These are phyloP conservation scores for Bryum argenteum DNA, from an alignment of 225 moss, liverwort and hornwort species.

Conservation along the genomic window DNA sequence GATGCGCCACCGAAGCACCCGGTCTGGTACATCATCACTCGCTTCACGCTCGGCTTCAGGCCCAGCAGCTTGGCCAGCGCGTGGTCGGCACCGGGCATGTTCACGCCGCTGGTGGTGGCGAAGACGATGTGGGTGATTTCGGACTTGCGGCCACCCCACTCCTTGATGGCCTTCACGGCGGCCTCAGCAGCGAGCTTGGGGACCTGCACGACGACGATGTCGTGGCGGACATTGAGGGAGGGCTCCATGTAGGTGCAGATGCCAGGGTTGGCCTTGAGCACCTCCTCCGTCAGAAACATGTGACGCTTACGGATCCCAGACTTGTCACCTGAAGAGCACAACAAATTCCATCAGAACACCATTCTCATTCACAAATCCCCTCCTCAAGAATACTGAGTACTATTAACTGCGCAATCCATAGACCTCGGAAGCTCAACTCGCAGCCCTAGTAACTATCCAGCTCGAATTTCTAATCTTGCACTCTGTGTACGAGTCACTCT, in stretches of 20 bases:
- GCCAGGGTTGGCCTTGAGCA: slow-evolving; percentile 44
- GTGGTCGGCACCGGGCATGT: slow-evolving; percentile 46
- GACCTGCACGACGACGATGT: slow-evolving; percentile 40
- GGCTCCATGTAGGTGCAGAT: slow-evolving; percentile 47
- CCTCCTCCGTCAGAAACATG: slow-evolving; percentile 40
- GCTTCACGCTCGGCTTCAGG: slow-evolving; percentile 43
- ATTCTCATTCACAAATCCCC: no score
- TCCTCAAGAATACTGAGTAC: no score
- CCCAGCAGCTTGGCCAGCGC: slow-evolving; percentile 52
- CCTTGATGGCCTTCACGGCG: slow-evolving; percentile 42
- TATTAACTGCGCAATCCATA: no score
- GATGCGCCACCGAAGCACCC: slow-evolving; percentile 26
- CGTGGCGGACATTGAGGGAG: slow-evolving; percentile 33
- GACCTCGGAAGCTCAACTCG: no score
- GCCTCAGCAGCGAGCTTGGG: slow-evolving; percentile 43
- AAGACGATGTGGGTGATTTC: slow-evolving; percentile 29
- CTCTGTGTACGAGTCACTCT: no score
- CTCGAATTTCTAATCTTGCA: no score
- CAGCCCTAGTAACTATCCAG: no score
- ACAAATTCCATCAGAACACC: neutral
- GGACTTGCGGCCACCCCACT: slow-evolving; percentile 39
- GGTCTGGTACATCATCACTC: slow-evolving; percentile 47
- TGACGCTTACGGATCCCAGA: slow-evolving; percentile 42
- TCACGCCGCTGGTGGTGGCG: slow-evolving; percentile 29
- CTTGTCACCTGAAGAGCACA: slow-evolving; percentile 28